These are phyloP conservation scores for Quercus gilva DNA, from an alignment of 306 rosid genomes.

Conservation along the genomic window DNA sequence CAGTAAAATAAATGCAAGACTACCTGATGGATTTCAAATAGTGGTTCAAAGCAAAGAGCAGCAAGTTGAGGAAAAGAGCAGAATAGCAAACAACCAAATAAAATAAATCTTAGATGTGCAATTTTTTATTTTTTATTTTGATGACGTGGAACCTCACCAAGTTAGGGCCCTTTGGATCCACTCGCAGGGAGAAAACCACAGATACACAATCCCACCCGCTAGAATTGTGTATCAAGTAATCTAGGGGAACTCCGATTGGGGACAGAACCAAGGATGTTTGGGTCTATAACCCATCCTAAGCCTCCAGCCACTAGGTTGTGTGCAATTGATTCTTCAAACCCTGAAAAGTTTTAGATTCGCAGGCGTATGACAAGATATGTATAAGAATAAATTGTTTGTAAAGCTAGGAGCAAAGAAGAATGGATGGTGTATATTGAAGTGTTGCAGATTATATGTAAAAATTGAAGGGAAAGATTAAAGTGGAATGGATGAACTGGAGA, in stretches of 20 bases:
- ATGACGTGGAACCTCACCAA: no score
- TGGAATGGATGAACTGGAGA: neutral
- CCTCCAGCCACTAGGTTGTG: no score
- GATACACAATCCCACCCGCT: no score
- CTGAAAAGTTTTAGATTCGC: neutral
- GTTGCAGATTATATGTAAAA: neutral
- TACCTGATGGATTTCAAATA: neutral
- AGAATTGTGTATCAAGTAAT: no score
- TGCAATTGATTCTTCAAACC: neutral
- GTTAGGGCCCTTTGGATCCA: no score
- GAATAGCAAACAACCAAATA: neutral
- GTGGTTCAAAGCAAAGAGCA: neutral
- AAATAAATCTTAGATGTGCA: neutral
- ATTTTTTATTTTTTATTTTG: neutral
- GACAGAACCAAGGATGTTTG: no score
- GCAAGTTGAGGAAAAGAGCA: neutral
- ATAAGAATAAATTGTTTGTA: neutral
- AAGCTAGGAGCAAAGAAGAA: neutral
- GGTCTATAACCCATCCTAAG: no score
- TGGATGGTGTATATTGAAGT: neutral
- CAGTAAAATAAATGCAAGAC: no score
- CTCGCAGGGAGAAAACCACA: no score
- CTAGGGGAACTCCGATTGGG: no score
- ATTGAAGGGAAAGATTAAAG: neutral
- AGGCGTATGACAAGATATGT: neutral